These are phyloP conservation scores for Castanea sativa DNA, from an alignment of 306 rosid species.

Conservation along the genomic window DNA sequence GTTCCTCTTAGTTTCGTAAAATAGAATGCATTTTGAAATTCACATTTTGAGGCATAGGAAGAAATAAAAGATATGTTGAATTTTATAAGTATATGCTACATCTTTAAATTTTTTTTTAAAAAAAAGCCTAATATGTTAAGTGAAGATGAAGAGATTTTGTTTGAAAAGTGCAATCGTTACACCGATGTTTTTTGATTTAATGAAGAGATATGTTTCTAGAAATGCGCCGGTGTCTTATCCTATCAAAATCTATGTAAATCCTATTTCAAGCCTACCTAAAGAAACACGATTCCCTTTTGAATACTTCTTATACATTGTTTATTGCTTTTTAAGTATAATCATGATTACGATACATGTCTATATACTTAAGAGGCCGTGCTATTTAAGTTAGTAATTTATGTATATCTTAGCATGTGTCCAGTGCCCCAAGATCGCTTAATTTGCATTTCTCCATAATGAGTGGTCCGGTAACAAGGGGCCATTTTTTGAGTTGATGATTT, in stretches of 20 bases:
- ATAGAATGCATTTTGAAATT: too few species aligned
- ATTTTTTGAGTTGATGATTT: background rate
- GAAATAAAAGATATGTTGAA: background rate
- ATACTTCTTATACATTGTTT: background rate
- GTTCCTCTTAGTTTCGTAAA: too few species aligned
- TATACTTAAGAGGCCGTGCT: too few species aligned
- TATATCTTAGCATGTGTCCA: background rate
- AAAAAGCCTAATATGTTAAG: too few species aligned
- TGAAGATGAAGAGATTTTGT: background rate
- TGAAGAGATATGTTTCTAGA: too few species aligned
- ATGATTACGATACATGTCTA: background rate
- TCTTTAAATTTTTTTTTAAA: too few species aligned
- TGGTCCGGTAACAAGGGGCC: background rate
- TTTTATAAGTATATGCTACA: too few species aligned
- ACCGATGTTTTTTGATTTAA: background rate
- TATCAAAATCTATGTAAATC: background rate
- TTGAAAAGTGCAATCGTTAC: background rate
- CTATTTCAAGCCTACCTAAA: background rate
- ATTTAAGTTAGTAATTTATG: too few species aligned
- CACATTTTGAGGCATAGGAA: too few species aligned
- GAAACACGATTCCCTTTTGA: background rate
- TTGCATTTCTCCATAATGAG: background rate
- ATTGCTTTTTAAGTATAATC: background rate
- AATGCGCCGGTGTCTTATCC: background rate
- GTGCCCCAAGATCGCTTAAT: background rate